These are phyloP conservation scores for Lupinus albus DNA, from an alignment of 306 rosid species.

Conservation along the genomic window DNA sequence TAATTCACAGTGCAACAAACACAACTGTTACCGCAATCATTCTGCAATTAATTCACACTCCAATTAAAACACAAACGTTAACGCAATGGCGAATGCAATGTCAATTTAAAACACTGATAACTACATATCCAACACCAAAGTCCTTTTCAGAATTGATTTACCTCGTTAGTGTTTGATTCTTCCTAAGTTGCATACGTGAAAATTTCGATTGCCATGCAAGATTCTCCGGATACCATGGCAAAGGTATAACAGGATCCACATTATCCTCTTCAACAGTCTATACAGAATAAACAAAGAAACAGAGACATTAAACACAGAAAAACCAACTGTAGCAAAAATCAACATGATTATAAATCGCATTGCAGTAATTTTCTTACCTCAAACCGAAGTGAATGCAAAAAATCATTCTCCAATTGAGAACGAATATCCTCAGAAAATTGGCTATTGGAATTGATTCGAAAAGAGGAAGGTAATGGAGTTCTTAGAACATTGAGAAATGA, in stretches of 20 bases:
- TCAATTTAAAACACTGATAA: no score
- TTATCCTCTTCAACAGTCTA: slow-evolving; percentile 71
- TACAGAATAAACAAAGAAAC: slow-evolving; percentile 9
- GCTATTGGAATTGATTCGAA: slow-evolving; percentile 85
- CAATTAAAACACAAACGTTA: no score
- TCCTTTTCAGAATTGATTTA: slow-evolving; percentile 38
- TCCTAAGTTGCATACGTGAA: slow-evolving; percentile 94
- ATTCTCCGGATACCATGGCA: slow-evolving; percentile 89
- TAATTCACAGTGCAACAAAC: no score
- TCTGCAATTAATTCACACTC: no score
- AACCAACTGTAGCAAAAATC: not conserved
- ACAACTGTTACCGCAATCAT: no score
- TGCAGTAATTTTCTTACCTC: slow-evolving; percentile 49
- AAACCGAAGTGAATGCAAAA: slow-evolving; percentile 67
- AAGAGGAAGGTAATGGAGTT: slow-evolving; percentile 79
- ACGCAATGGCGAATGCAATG: no score
- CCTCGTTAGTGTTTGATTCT: slow-evolving; percentile 87
- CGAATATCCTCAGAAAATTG: slow-evolving; percentile 69
- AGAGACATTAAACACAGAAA: not conserved
- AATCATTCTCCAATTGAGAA: slow-evolving; percentile 76
- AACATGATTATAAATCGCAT: not conserved
- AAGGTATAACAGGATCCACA: slow-evolving; percentile 68
- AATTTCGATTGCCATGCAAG: slow-evolving; percentile 96
- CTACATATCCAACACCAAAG: slow-evolving; percentile 6
- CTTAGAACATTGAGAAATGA: slow-evolving; percentile 65